These are phyloP conservation scores for Ogataea philodendri DNA, from an alignment of 805 yeast genomes.

Conservation along the genomic window DNA sequence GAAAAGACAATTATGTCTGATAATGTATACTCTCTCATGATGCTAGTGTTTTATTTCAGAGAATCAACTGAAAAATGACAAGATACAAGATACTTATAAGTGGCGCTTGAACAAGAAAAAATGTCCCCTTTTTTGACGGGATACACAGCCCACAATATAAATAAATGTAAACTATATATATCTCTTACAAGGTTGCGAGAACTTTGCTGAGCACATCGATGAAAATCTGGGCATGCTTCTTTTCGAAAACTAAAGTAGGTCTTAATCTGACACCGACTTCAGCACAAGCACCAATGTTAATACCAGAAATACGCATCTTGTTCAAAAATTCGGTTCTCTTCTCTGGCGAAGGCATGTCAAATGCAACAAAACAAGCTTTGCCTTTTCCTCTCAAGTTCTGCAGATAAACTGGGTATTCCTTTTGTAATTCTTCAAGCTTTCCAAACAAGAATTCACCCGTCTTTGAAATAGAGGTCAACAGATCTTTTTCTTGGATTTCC, in stretches of 20 bases:
- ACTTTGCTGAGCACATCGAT: conserved; percentile 43
- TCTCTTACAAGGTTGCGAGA: conserved; percentile 26
- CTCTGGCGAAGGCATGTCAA: conserved; percentile 56
- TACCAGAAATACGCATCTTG: conserved; percentile 62
- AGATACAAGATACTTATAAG: neutral
- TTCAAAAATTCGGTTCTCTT: conserved; percentile 60
- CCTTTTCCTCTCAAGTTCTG: conserved; percentile 69
- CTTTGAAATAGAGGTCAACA: conserved; percentile 51
- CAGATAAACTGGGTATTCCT: conserved; percentile 51
- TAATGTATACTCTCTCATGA: conserved; percentile 32
- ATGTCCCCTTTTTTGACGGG: conserved; percentile 10
- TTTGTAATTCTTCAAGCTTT: conserved; percentile 51
- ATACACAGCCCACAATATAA: too few species aligned
- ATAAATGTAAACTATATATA: too few species aligned
- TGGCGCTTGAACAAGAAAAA: conserved; percentile 9
- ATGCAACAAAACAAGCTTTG: conserved; percentile 81
- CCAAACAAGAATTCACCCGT: conserved; percentile 68
- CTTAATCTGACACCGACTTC: conserved; percentile 74
- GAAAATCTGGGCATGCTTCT: conserved; percentile 74
- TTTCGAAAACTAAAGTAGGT: conserved; percentile 75
- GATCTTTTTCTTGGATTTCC: conserved; percentile 60
- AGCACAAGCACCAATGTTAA: conserved; percentile 86
- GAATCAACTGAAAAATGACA: neutral
- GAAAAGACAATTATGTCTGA: conserved; percentile 30
- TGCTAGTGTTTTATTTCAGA: neutral